Base-by-base conservation (phyloP, 2,329 filamentous ascomycete species). In the Pseudonectria buxi region DNA sequence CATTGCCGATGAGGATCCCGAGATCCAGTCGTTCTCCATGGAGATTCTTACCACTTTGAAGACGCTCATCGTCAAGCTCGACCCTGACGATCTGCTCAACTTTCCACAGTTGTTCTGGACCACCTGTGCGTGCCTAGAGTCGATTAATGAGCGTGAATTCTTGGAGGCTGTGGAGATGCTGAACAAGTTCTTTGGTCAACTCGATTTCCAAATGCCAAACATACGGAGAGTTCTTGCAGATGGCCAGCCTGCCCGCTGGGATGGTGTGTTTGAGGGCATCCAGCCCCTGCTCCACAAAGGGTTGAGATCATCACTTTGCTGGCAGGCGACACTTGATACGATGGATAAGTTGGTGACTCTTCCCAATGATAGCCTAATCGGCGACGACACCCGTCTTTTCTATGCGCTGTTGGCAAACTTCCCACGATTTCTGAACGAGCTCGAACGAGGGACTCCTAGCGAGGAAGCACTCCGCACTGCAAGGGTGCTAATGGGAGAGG, bases 31-130 rank as follows among this genome's bases (percentile, higher is more conserved):
- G 0, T 98, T 98, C 54, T 94, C 92, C 0, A 90, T 96, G 82
- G 94, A 98, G 57, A 96, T 98, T 38, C 63, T 98, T 35, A 95
- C 89, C 0, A 98, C 94, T 0, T 62, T 98, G 33, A 89, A 94
- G 55, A 88, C 88, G 0, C 83, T 98, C 29, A 94, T 98, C 38
- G 76, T 80, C 46, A 92, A 90, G 36, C 67, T 96, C 18, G 81
- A 89, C 14, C 72, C 83, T 1, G 76, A 83, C 26, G 83, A 89
- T 55, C 71, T 98, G 2, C 63, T 94, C 31, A 79, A 81, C n/a
- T 95, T 95, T 46, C 92, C 92, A 2, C 90, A 96, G 53, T 69
- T 98, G 1, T 96, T 98, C 62, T 98, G 94, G 94, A 94, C 90
- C 1, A 95, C 86, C 0, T 95, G 89, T 52, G 92, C 92, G 10